These are phyloP conservation scores for Arthromyces matolae DNA, from an alignment of 768 basidiomycete genomes.

Conservation along the genomic window DNA sequence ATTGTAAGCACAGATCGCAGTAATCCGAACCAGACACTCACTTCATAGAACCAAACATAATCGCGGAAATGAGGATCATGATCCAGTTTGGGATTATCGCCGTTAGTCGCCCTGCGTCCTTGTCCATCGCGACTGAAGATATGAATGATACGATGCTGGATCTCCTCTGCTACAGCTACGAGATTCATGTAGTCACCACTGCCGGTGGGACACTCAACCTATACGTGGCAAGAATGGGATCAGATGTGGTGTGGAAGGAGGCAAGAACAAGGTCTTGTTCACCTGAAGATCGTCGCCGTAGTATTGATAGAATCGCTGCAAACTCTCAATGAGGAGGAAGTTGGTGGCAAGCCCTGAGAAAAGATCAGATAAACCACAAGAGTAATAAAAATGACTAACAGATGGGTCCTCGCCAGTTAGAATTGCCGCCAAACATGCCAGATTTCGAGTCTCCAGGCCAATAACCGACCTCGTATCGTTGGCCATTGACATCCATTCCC, in stretches of 20 bases:
- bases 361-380: neutral
- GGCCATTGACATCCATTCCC: constrained; percentile 91
- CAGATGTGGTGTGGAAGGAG: neutral
- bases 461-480: constrained; percentile 89
- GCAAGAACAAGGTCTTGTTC: neutral
- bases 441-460: constrained; percentile 98
- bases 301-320: constrained; percentile 97
- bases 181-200: constrained; percentile 98
- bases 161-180: constrained; percentile 90
- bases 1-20: constrained; percentile 5
- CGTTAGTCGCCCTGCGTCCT: constrained; percentile 88
- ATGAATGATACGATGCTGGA: constrained; percentile 98
- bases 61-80: constrained; percentile 94
- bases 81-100: constrained; percentile 83
- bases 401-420: constrained; percentile 94
- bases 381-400: constrained; percentile 44
- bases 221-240: neutral
- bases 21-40: constrained; percentile 28
- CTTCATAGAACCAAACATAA: constrained; percentile 96
- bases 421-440: constrained; percentile 98
- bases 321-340: constrained; percentile 91
- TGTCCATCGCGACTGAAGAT: constrained; percentile 92
- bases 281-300: constrained; percentile 88
- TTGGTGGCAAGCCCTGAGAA: constrained; percentile 87
- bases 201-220: constrained; percentile 94